These are phyloP conservation scores for Populus hybrid DNA, from an alignment of 441 rosid species.

Conservation along the genomic window DNA sequence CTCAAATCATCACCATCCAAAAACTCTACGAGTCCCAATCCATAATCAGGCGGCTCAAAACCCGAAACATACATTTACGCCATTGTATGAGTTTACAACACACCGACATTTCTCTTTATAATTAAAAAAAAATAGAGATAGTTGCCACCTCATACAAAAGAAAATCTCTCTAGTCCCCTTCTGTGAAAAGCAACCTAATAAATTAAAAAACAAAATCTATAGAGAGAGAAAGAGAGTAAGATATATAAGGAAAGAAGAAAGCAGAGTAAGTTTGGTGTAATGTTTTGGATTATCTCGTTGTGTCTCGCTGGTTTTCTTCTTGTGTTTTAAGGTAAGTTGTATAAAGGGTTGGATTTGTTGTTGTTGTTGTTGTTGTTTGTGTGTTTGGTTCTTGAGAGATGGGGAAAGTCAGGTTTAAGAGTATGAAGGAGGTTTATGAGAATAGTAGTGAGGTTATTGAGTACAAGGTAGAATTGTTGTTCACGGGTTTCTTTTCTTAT, in stretches of 20 bases:
- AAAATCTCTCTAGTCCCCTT: neutral
- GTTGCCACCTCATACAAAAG: neutral
- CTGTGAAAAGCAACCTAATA: neutral
- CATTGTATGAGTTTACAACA: neutral
- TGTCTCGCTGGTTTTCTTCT: neutral
- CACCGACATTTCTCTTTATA: neutral
- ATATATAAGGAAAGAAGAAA: neutral
- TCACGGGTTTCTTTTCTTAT: constrained; percentile 7
- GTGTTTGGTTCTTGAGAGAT: neutral
- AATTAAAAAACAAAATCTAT: neutral
- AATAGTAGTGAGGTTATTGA: constrained; percentile 9
- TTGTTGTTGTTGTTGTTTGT: neutral
- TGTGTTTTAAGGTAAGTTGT: neutral
- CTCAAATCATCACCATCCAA: neutral
- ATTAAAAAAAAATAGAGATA: too few species aligned
- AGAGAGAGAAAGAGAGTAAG: neutral
- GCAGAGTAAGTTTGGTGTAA: neutral
- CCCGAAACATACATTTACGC: neutral
- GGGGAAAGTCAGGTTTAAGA: constrained; percentile 22
- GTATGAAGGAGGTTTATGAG: constrained; percentile 20
- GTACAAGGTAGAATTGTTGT: constrained; percentile 16
- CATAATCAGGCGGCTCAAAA: neutral
- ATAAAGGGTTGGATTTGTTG: neutral
- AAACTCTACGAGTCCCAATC: neutral
- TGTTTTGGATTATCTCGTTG: neutral